Percentiles rank a stretch among this genome's conserved stretches.
Conservation (phyloP, 2,329 filamentous ascomycete genomes). For the Cadophora sp. region DNA sequence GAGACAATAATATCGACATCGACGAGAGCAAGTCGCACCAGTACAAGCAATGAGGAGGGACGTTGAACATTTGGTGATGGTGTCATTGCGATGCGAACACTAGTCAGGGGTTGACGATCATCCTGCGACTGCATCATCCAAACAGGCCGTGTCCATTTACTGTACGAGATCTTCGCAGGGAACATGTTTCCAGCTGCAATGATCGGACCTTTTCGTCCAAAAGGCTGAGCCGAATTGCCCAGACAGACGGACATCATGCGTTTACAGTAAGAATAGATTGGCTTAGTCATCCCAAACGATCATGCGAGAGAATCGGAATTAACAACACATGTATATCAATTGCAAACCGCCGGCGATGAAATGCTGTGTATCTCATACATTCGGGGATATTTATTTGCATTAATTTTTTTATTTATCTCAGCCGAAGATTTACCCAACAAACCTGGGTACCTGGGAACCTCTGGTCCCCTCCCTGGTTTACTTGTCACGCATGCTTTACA, state of each 20-base stretch:
- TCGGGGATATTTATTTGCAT: no score
- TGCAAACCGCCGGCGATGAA: no score
- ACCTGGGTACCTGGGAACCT: no score
- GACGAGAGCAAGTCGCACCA: constrained; percentile 16
- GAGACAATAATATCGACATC: constrained; percentile 9
- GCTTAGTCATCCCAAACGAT: not conserved
- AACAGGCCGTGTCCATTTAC: constrained; percentile 21
- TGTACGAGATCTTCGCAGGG: constrained; percentile 21
- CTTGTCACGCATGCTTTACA: no score
- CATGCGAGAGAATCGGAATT: not conserved
- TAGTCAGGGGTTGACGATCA: constrained; percentile 16
- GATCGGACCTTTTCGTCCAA: constrained; percentile 13
- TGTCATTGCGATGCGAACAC: constrained; percentile 8
- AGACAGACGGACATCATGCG: constrained; percentile 4
- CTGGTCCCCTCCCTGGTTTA: no score
- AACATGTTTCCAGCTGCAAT: not conserved
- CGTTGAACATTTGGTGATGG: constrained; percentile 14
- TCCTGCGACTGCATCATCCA: constrained; percentile 21
- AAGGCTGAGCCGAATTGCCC: constrained; percentile 4
- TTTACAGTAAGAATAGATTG: constrained; percentile 9
- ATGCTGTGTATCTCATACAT: no score
- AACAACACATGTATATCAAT: not conserved
- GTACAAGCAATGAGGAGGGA: not conserved
- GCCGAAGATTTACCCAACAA: no score
- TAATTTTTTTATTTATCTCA: no score